Conservation (phyloP, 441 rosid species). For the Jatropha podagrica region DNA sequence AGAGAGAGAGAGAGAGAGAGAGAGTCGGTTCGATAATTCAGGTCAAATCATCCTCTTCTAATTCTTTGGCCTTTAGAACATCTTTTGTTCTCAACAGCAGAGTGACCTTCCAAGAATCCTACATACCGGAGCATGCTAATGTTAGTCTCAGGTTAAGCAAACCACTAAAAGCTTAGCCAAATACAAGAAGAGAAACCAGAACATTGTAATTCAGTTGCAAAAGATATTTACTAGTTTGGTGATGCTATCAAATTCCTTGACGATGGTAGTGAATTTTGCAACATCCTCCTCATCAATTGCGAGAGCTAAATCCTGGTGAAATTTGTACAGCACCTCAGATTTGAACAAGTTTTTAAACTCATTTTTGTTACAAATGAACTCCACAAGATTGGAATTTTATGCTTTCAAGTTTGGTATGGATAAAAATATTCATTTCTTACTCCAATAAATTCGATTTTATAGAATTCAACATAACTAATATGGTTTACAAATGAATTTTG, state of each 20-base stretch:
- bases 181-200: too few species aligned
- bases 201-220: not conserved
- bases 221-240: slow-evolving; percentile 60
- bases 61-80: slow-evolving; percentile 72
- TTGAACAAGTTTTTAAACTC: not conserved
- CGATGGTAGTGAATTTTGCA: slow-evolving; percentile 57
- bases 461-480: too few species aligned
- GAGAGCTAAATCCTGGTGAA: slow-evolving; percentile 63
- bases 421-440: too few species aligned
- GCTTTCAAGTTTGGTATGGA: too few species aligned
- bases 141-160: not conserved
- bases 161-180: too few species aligned
- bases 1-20: too few species aligned
- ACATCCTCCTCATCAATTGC: slow-evolving; percentile 85
- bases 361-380: too few species aligned
- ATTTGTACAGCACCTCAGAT: not conserved
- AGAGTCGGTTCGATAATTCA: slow-evolving; percentile 17
- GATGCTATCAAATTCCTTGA: slow-evolving; percentile 86
- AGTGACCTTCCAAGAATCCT: slow-evolving; percentile 94
- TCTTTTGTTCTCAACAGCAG: slow-evolving; percentile 82
- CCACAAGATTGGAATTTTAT: too few species aligned
- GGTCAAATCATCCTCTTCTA: slow-evolving; percentile 73
- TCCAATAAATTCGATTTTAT: too few species aligned
- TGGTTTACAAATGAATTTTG: too few species aligned
- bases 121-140: not conserved